A percentile compares a stretch with the other conserved stretches of the same genome.
These are phyloP conservation scores for Osmanthus fragrans DNA, from an alignment of 257 asterid species.

Conservation along the genomic window DNA sequence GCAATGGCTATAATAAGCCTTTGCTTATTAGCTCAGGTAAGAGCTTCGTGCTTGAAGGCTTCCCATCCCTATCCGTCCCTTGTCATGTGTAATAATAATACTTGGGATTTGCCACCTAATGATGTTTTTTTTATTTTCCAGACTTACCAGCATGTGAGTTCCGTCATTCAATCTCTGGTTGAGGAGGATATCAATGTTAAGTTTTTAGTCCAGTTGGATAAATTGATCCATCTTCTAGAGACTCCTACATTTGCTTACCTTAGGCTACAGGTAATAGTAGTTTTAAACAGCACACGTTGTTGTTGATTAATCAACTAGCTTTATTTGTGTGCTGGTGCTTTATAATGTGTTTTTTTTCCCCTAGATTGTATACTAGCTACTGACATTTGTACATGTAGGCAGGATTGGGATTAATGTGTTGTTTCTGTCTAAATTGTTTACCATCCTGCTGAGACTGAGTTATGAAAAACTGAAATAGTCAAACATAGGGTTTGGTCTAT, in stretches of 20 bases:
- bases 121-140: constrained; percentile 25
- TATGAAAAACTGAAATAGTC: too few relatives aligned
- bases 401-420: background rate
- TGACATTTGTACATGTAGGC: background rate
- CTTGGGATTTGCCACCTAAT: constrained; percentile 15
- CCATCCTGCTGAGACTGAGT: too few relatives aligned
- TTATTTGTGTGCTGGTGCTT: background rate
- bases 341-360: background rate
- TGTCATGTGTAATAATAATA: constrained; percentile 16
- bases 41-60: constrained; percentile 18
- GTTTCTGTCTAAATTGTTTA: too few relatives aligned
- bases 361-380: background rate
- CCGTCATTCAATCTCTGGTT: constrained; percentile 85
- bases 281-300: background rate
- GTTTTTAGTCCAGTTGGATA: constrained; percentile 94
- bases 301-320: background rate
- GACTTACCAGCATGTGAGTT: constrained; percentile 93
- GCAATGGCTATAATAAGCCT: constrained; percentile 98
- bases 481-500: too few relatives aligned
- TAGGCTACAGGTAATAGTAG: constrained; percentile 74
- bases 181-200: constrained; percentile 95
- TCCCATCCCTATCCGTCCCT: constrained; percentile 11
- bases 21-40: constrained; percentile 95
- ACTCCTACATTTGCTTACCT: constrained; percentile 95
- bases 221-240: constrained; percentile 91